Conservation (phyloP, 768 basidiomycete genomes). For the Naematelia encephala region DNA sequence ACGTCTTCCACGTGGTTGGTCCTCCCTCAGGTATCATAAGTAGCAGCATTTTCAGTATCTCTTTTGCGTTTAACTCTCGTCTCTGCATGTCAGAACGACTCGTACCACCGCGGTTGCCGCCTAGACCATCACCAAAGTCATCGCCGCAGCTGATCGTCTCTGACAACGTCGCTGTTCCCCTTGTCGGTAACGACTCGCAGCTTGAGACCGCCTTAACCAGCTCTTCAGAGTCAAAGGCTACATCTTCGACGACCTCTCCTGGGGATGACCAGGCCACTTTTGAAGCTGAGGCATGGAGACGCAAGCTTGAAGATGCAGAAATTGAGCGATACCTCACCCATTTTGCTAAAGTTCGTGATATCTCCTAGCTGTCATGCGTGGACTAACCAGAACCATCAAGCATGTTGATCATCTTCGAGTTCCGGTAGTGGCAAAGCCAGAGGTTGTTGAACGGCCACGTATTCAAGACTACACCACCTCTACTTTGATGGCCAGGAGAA, state of each 20-base stretch:
- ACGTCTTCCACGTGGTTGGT: no score
- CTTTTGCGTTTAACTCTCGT: no score
- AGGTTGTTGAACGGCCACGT: background rate
- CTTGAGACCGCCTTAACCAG: no score
- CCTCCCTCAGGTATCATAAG: no score
- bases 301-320: conserved; percentile 11
- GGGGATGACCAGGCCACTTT: background rate
- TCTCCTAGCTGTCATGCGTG: background rate
- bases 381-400: background rate
- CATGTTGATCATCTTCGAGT: conserved; percentile 16
- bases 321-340: conserved; percentile 8
- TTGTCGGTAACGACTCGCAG: background rate
- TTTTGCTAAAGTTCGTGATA: conserved; percentile 8
- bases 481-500: background rate
- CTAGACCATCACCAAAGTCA: background rate
- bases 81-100: background rate
- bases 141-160: background rate
- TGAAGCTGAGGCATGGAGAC: background rate
- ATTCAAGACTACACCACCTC: background rate
- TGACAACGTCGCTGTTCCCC: background rate
- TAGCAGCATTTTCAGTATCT: no score
- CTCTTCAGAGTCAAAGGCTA: background rate
- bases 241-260: background rate
- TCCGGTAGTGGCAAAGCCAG: background rate
- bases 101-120: background rate